These are phyloP conservation scores for Deinandra increscens DNA, from an alignment of 129 eudicot species.

Conservation along the genomic window DNA sequence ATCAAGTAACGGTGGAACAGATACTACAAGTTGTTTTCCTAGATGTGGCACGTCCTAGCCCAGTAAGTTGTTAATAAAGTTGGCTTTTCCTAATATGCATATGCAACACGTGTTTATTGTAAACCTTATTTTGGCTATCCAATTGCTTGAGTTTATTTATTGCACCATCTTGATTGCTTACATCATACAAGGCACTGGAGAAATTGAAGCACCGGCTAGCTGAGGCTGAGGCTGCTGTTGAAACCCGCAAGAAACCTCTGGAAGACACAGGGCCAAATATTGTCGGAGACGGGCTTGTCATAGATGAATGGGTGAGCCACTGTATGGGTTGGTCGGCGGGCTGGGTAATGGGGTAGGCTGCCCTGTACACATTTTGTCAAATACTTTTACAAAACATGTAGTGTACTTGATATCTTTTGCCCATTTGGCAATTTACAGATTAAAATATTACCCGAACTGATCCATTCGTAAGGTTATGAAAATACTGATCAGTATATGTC, in stretches of 20 bases:
- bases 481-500: background rate
- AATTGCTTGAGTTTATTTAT: background rate
- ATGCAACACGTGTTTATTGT: background rate
- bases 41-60: constrained; percentile 64
- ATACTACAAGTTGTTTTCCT: constrained; percentile 82
- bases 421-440: too few species aligned
- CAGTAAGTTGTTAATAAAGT: constrained; percentile 48
- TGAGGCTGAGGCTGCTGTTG: constrained; percentile 84
- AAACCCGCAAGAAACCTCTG: constrained; percentile 77
- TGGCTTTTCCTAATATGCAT: too few species aligned
- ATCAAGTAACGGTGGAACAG: constrained; percentile 82
- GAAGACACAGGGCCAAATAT: constrained; percentile 75
- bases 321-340: background rate
- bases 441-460: background rate
- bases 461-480: background rate
- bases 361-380: background rate
- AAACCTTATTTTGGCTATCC: background rate
- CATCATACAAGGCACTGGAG: constrained; percentile 59
- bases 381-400: background rate
- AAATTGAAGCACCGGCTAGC: constrained; percentile 78
- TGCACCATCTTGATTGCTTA: constrained; percentile 15
- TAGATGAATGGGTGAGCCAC: constrained; percentile 90
- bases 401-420: background rate
- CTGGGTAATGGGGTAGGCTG: constrained; percentile 10
- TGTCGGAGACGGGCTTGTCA: constrained; percentile 86